These are phyloP conservation scores for Cryptosporidium xiaoi DNA, from an alignment of 169 alveolate species.

Conservation along the genomic window DNA sequence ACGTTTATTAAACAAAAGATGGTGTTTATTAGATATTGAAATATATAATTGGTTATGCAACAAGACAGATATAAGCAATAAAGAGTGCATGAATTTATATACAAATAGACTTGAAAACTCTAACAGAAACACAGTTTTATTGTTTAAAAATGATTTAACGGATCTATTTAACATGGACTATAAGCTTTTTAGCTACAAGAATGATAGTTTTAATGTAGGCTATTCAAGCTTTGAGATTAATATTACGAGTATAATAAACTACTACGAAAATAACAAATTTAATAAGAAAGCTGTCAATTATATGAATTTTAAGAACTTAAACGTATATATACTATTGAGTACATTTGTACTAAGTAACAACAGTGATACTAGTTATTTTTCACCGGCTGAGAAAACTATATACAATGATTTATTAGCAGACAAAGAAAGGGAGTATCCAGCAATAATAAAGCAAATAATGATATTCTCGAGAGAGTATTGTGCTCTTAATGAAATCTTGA, in stretches of 20 bases:
- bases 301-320: conserved; percentile 2
- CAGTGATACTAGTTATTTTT: not conserved
- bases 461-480: not conserved
- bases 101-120: not conserved
- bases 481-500: not conserved
- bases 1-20: conserved; percentile 12
- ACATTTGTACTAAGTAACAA: not conserved
- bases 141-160: not conserved
- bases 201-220: conserved; percentile 13
- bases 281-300: not conserved
- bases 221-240: conserved; percentile 68
- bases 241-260: not conserved
- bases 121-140: conserved; percentile 21
- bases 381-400: not conserved
- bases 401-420: not conserved
- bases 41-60: conserved; percentile 10
- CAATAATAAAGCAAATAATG: not conserved
- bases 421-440: not conserved
- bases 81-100: not conserved
- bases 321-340: conserved; percentile 32
- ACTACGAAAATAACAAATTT: conserved; percentile 7
- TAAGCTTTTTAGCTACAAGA: conserved; percentile 4
- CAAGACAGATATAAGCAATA: not conserved
- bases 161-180: conserved; percentile 57
- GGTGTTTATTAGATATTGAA: conserved; percentile 39